Evolutionary conservation across 768 basidiomycete species (phyloP), one percentile per base, ranked within the genome.

Genomic region (Pisolithus microcarpus): DNA sequence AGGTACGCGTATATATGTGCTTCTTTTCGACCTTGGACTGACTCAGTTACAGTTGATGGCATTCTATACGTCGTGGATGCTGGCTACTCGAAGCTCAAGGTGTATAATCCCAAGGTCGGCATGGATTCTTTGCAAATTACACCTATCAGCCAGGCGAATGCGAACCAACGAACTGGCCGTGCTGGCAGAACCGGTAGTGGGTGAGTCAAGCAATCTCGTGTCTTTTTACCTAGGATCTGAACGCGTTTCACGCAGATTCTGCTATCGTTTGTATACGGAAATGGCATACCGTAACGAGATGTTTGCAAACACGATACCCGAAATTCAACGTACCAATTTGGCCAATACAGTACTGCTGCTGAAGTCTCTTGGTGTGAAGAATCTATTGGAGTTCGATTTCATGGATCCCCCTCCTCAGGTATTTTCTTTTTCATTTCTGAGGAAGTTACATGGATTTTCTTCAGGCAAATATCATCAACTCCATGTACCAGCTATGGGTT

Each of bases 351-450:
- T 98, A 0, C 70, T 98, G 19, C 70, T 98, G 36, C 76, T 99
- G 52, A 99, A 98, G 65, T 94, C 94, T 3, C 75, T 99, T 5
- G 95, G 96, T 9, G 96, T 99, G 38, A 96, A 96, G 74, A 92
- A 98, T 64, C 70, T 97, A 38, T 77, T 99, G 19, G 95, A 99
- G 69, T 99, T 98, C 62, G 95, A 98, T 69, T 99, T 99, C 65
- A 98, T 99, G 96, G 96, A 99, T 65, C 96, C 96, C n/a, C 96
- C 96, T 19, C 96, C 96, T n/a, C 93, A 95, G 78, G 90, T 85
- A 59, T 49, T 67, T 57, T 43, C 44, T 23, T 23, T 28, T 37
- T 37, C 15, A n/a, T n/a, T 18, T 6, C 36, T 30, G 1, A 2
- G 6, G 23, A 31, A 0, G 2, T n/a, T 24, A 39, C 16, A 43